phyloP scores from a whole-genome alignment of 148 eudicot species.

The Polygonum maritimum region DNA sequence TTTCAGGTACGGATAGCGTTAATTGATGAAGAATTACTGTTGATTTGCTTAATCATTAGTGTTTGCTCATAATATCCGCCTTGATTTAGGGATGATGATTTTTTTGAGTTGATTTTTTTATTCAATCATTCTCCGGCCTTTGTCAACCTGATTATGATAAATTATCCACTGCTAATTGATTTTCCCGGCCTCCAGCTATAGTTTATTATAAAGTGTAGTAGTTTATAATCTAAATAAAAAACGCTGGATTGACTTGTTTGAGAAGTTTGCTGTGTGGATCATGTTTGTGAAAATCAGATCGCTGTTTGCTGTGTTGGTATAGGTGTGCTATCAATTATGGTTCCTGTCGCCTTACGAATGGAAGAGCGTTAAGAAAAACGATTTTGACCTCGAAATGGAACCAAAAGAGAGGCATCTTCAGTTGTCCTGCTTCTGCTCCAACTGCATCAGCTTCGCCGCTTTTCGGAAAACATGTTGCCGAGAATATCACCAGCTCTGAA shows the following conservation, averaged over 20 bases:
- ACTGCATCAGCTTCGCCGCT: conserved; percentile 42
- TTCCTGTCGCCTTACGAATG: not conserved
- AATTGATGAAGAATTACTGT: not conserved
- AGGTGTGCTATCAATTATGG: conserved; percentile 2
- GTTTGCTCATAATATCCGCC: not conserved
- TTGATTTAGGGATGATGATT: not conserved
- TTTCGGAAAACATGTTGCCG: conserved; percentile 26
- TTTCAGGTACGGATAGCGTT: not conserved
- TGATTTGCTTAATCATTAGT: not conserved
- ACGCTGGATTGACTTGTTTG: not conserved
- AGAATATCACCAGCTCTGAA: conserved; percentile 33
- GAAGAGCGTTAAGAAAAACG: not conserved
- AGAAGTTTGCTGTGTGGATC: not conserved
- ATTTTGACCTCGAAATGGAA: not conserved
- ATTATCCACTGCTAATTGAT: not conserved
- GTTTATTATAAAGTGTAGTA: not conserved
- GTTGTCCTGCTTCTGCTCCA: conserved; percentile 21
- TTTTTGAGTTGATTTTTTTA: not conserved
- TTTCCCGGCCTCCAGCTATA: not conserved
- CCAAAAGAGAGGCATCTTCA: conserved; percentile 19
- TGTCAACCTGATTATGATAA: not conserved
- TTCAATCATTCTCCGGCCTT: not conserved
- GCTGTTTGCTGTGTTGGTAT: not conserved
- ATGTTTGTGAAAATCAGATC: not conserved
- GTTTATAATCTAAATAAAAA: not conserved